Conservation (phyloP, 208 protist species). For the Novymonas esmeraldas region DNA sequence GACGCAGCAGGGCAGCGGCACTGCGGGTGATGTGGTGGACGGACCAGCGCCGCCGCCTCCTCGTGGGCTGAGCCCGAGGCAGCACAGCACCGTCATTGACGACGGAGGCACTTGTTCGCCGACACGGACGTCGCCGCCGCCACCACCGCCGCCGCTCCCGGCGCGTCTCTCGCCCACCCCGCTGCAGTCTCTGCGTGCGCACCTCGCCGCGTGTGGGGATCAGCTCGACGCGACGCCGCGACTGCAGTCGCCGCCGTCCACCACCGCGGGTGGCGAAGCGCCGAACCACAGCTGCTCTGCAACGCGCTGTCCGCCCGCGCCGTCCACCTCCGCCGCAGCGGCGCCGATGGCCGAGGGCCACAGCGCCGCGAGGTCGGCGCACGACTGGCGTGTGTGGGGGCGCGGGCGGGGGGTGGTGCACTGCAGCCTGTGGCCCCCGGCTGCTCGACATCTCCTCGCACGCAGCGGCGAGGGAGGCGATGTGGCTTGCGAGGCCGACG, state of each 20-base stretch:
- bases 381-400: constrained; percentile 12
- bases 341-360: neutral
- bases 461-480: neutral
- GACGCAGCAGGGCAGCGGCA: too few relatives aligned
- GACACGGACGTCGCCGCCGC: neutral
- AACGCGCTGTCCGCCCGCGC: neutral
- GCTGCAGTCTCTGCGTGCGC: constrained; percentile 5
- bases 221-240: constrained; percentile 25
- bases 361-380: neutral
- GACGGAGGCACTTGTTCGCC: too few relatives aligned
- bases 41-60: too few relatives aligned
- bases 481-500: neutral
- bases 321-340: too few relatives aligned
- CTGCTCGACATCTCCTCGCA: neutral
- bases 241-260: neutral
- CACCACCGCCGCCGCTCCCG: neutral
- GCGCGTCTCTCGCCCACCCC: constrained; percentile 1
- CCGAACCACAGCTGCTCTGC: neutral
- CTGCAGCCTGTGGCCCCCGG: constrained; percentile 13
- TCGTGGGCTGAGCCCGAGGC: too few relatives aligned
- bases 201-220: constrained; percentile 4
- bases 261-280: neutral
- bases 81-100: too few relatives aligned
- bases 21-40: too few relatives aligned
- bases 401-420: constrained; percentile 18